Evolutionary conservation across 2,329 filamentous ascomycete genomes (phyloP).

Genomic region (Fusarium avenaceum): DNA sequence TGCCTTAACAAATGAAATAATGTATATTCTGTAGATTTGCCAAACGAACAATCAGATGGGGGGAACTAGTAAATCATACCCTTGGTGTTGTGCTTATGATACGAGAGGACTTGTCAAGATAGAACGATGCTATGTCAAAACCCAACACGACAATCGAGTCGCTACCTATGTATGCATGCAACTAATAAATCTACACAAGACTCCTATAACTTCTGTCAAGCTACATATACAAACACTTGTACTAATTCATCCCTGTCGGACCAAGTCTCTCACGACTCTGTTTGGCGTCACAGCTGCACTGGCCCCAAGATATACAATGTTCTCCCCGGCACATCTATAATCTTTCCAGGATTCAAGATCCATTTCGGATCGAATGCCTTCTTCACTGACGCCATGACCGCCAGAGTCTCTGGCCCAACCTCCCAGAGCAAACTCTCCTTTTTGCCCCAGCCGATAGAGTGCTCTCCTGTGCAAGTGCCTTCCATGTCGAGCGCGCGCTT

Average conservation of each 20-base stretch:
- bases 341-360: conserved; percentile 94
- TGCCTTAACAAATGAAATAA: neutral
- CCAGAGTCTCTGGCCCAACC: conserved; percentile 83
- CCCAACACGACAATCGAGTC: neutral
- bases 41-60: no score
- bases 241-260: neutral
- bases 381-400: conserved; percentile 88
- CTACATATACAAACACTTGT: neutral
- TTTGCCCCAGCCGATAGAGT: conserved; percentile 88
- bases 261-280: conserved; percentile 26
- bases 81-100: neutral
- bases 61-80: neutral
- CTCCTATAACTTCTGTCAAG: neutral
- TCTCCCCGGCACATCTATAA: conserved; percentile 76
- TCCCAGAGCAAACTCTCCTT: conserved; percentile 84
- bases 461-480: conserved; percentile 90
- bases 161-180: neutral
- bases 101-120: neutral
- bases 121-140: no score
- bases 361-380: conserved; percentile 84
- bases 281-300: conserved; percentile 47
- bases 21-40: neutral
- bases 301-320: conserved; percentile 37
- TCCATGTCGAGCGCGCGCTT: conserved; percentile 93
- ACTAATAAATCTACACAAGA: neutral